Base-by-base conservation (phyloP, 441 rosid genomes). In the Viola pubescens region DNA sequence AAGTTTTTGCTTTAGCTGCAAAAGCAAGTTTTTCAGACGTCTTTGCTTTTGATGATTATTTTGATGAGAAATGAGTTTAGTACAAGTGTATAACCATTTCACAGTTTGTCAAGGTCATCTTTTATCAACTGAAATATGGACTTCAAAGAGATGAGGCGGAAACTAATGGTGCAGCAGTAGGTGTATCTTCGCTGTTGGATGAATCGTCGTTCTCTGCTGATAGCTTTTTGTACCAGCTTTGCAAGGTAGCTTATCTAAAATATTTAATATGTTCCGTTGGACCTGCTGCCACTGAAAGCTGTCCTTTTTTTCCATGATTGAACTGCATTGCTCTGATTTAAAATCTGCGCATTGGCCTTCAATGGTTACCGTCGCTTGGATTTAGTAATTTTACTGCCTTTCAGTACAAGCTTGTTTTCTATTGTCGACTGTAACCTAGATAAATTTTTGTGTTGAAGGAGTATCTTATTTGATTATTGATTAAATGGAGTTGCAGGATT, bases 61-160 rank as follows among this genome's bases (percentile, higher is more conserved):
- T 16, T 16, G 19, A 16, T 16, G 19, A 16, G 19, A 16, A 16
- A 16, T 16, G 19, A 2, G 34, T 26, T 26, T 26, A 26, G 34
- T 26, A 26, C 34, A 26, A 26, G 34, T 2, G 34, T 26, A 26
- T 52, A 45, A 47, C 56, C 10, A 61, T 67, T 34, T 60, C 58
- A 49, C 81, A 92, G 97, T 92, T 92, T 82, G 78, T 87, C 52
- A 79, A 74, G 77, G 90, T 84, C 67, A 70, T 87, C 60, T 92
- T 82, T 75, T 70, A 87, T 78, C 98, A 92, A 77, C 84, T 92
- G 60, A 85, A 84, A 75, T 82, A 77, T 67, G 98, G 91, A 72
- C 85, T 89, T 62, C 86, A 75, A 70, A 87, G 81, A 74, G 95
- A 89, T 50, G 65, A 59, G 26, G 60, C 48, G 11, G 72, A 74